Conservation (phyloP, 169 alveolate species). For the Pseudocohnilembus persalinus region DNA sequence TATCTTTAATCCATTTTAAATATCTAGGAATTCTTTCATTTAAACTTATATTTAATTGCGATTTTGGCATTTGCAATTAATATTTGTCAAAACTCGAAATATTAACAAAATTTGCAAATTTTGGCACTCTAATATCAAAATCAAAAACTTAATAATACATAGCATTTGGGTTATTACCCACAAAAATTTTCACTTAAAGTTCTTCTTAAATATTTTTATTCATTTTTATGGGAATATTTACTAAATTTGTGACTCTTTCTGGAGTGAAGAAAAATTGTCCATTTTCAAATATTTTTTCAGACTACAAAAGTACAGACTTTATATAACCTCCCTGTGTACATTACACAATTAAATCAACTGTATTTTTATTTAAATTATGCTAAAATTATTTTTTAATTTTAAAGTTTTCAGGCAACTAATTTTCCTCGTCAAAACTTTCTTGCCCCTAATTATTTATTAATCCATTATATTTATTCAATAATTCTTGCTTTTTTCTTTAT, state of each 20-base stretch:
- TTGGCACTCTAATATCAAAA: conserved; percentile 7
- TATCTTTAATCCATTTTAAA: conserved; percentile 52
- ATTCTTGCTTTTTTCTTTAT: conserved; percentile 16
- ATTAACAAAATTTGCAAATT: conserved; percentile 29
- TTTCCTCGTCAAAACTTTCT: background rate
- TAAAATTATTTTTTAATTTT: background rate
- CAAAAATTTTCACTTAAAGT: conserved; percentile 14
- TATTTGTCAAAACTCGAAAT: conserved; percentile 17
- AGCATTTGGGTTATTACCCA: conserved; percentile 1
- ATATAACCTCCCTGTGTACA: background rate
- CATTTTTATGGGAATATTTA: conserved; percentile 14
- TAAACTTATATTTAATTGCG: conserved; percentile 30
- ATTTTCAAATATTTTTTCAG: conserved; percentile 20
- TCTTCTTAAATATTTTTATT: conserved; percentile 11
- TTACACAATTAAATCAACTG: conserved; percentile 3
- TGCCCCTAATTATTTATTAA: conserved; percentile 6
- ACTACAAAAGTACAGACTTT: conserved; percentile 5
- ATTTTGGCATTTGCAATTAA: conserved; percentile 16
- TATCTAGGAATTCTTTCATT: conserved; percentile 54
- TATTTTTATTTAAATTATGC: conserved; percentile 3
- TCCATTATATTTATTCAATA: too few species aligned
- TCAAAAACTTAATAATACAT: conserved; percentile 31
- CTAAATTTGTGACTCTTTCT: background rate
- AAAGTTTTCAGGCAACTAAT: background rate
- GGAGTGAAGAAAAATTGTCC: conserved; percentile 16